Base-by-base conservation (phyloP, 306 rosid genomes). In the Heteromeles arbutifolia region DNA sequence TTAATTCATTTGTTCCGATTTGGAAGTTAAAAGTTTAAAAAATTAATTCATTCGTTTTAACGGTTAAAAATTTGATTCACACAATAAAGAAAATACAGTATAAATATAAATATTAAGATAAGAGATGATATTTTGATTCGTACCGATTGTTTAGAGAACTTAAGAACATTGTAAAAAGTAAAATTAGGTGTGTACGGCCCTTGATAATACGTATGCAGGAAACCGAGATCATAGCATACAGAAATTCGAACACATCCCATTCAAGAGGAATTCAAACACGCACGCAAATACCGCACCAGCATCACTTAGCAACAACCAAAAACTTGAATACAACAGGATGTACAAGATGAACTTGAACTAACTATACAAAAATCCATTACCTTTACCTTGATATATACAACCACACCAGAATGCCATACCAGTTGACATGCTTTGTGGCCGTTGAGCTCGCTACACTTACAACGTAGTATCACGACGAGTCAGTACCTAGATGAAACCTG, bases 331-430 rank as follows among this genome's bases (percentile, higher is more conserved):
- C 67, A 32, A 21, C 34, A 8, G 53, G 26, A 32, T 74, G 37
- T 61, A 78, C 76, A 75, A 3, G 48, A 61, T n/a, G 21, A 54
- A 65, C 58, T 61, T 73, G 72, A 54, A 64, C 56, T 13, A 50
- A 13, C 67, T 65, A 67, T 56, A 56, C 74, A 73, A 37, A 32
- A 39, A n/a, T 44, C 70, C 61, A 39, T 22, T 11, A 12, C 13
- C 52, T 73, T 29, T 39, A 31, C 25, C 52, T 73, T 79, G 24
- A 28, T 66, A 50, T 76, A 43, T 62, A 79, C 56, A 50, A 57
- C 13, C 66, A 73, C 70, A 72, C 50, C 28, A 21, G n/a, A 74
- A 57, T 43, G 66, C 74, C 22, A 73, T 73, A 12, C 19, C 34
- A 41, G 67, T 12, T 4, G 58, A 56, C 74, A 79, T 22, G 13